Evolutionary conservation across 805 yeast species (phyloP), one percentile per base, ranked within the genome.

Genomic region (Yamadazyma takamatsuzukensis): DNA sequence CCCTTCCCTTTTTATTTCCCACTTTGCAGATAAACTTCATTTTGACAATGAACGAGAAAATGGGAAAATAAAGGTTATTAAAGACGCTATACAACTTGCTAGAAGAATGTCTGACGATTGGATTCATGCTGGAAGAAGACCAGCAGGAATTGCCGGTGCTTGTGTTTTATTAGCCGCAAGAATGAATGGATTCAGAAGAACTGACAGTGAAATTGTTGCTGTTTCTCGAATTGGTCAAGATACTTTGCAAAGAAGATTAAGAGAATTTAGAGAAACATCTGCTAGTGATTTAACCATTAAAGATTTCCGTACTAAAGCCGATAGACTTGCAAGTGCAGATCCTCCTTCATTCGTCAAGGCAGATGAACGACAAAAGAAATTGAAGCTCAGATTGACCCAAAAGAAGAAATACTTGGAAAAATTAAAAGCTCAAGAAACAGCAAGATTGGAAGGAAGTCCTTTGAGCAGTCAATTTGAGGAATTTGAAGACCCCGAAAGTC

Each of bases 141-240:
- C 99, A 0, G 97, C 98, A 0, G 98, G 99, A 49, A 78, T 93
- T 33, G 98, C 98, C 0, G 99, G 97, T 15, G 98, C 98, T 0
- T 88, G 97, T 59, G 68, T 93, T 2, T 55, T 94, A 27, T 62
- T 93, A 31, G 98, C 99, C 0, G 93, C 97, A 2, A 74, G 98
- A 59, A 94, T 93, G 97, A 93, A 93, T 60, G 89, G 89, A 52
- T 80, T 84, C 54, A 73, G 96, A 51, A 72, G 97, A 51, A 81
- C 95, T 2, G 96, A 90, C 55, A 75, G 89, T 1, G 97, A 94
- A 54, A 82, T 93, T 33, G 97, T 90, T 12, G 90, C 94, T 0
- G 93, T 93, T 6, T 90, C 97, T 1, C 95, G 87, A 54, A 89
- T 93, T 16, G 96, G 96, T 5, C 95, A 87, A 48, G 93, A 84